Evolutionary conservation across 2,329 filamentous ascomycete species (phyloP), one percentile per base, ranked within the genome.

Genomic region (Trichoderma harzianum): DNA sequence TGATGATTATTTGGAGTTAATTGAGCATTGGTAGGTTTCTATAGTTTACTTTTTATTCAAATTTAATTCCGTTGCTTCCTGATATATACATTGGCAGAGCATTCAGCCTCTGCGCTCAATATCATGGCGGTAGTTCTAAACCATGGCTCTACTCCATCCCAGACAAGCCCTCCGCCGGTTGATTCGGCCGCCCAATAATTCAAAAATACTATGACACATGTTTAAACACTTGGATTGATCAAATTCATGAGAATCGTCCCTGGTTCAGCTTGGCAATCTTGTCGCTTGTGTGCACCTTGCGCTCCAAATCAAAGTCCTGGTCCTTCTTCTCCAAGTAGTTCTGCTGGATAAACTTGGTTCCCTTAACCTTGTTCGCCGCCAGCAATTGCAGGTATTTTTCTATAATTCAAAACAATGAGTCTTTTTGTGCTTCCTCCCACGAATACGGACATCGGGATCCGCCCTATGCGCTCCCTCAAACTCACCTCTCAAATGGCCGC

Each of bases 301-400:
- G 81, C 62, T 77, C 79, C 66, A 79, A 74, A 73, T 83, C 81
- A 69, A 82, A 73, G 71, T 82, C 79, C 74, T 82, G 78, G 51
- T 83, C 82, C 77, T 84, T 80, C 84, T 91, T 86, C 67, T 85
- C 82, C 73, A 90, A 80, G 82, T 93, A 93, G 84, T 94, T 94
- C 80, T 92, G 90, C 83, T 95, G 92, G 79, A 94, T 84, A 77
- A 93, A 94, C 75, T 93, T 85, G 81, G 93, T 93, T 72, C 93
- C 93, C 84, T 90, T 91, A 80, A 95, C 87, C 83, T 93, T 92
- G 78, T 92, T 87, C 75, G 92, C 87, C 83, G 92, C 92, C 76
- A 96, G 84, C 76, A 95, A 85, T 82, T 94, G 88, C 74, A 96
- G 86, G 80, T 95, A 96, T 79, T 91, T 89, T 81, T 94, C 92